phyloP scores from a whole-genome alignment of 164 flowering plant species.

The Macadamia integrifolia region DNA sequence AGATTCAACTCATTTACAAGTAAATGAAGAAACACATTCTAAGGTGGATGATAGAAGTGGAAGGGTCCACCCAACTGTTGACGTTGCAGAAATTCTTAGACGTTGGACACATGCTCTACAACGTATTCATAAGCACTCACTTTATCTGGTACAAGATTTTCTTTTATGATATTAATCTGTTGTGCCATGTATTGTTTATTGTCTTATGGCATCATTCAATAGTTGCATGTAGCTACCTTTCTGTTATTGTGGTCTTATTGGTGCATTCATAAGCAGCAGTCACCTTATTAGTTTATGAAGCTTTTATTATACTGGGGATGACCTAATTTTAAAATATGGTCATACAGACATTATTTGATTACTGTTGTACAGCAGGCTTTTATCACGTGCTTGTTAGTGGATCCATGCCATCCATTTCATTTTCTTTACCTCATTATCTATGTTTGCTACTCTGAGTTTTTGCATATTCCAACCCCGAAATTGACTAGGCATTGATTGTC shows the following conservation, averaged over 20 bases:
- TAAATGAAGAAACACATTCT: constrained; percentile 46
- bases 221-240: too few species aligned
- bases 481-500: too few species aligned
- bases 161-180: constrained; percentile 1
- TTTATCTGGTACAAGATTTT: constrained; percentile 36
- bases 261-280: too few species aligned
- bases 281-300: too few species aligned
- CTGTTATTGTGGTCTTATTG: too few species aligned
- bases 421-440: too few species aligned
- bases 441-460: too few species aligned
- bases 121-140: constrained; percentile 92
- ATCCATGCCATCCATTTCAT: too few species aligned
- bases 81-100: constrained; percentile 92
- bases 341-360: neutral
- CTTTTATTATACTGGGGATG: too few species aligned
- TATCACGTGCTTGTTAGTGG: neutral
- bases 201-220: neutral
- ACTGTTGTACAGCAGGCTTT: neutral
- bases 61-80: constrained; percentile 80
- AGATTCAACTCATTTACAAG: constrained; percentile 38
- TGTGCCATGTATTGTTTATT: too few species aligned
- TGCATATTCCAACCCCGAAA: too few species aligned
- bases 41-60: constrained; percentile 79
- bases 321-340: neutral
- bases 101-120: constrained; percentile 99